Evolutionary conservation across 1,284 basidiomycete species (phyloP).

Genomic region (Volvariella surrecta): DNA sequence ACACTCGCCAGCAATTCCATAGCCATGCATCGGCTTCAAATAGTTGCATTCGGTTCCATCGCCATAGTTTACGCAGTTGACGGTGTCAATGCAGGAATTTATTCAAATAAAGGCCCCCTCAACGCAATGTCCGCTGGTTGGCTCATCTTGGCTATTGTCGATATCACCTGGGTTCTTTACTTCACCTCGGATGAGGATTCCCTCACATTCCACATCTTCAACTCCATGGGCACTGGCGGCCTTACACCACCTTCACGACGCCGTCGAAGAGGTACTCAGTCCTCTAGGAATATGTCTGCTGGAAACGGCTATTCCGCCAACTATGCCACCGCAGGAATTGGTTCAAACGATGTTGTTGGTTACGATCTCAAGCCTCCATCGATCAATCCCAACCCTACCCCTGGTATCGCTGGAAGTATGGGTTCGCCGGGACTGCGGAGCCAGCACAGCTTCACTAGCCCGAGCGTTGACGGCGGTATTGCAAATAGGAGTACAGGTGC

Average conservation of each 20-base stretch:
- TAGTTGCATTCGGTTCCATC: conserved; percentile 81
- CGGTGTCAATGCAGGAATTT: conserved; percentile 68
- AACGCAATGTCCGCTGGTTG: conserved; percentile 89
- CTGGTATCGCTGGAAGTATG: conserved; percentile 27
- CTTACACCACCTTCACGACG: conserved; percentile 72
- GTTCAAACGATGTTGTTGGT: conserved; percentile 37
- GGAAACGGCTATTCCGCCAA: conserved; percentile 52
- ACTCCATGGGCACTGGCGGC: conserved; percentile 79
- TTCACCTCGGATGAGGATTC: conserved; percentile 96
- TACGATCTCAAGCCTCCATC: conserved; percentile 43
- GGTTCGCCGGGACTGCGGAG: conserved; percentile 41
- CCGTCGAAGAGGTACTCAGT: conserved; percentile 49
- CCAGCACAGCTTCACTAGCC: conserved; percentile 56
- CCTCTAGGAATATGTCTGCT: conserved; percentile 53
- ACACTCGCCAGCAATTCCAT: conserved; percentile 82
- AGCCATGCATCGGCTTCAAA: conserved; percentile 80
- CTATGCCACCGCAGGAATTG: conserved; percentile 56
- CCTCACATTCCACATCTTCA: conserved; percentile 75
- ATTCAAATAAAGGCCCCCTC: conserved; percentile 38
- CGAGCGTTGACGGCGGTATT: conserved; percentile 30
- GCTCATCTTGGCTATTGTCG: conserved; percentile 84
- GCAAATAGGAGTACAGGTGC: conserved; percentile 35
- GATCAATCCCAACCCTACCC: conserved; percentile 25
- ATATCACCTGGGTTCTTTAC: conserved; percentile 94
- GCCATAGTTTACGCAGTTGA: conserved; percentile 82